Evolutionary conservation across 352 stramenopile species (phyloP), one percentile per base, ranked within the genome.

Genomic region (Globisporangium recalcitrans): DNA sequence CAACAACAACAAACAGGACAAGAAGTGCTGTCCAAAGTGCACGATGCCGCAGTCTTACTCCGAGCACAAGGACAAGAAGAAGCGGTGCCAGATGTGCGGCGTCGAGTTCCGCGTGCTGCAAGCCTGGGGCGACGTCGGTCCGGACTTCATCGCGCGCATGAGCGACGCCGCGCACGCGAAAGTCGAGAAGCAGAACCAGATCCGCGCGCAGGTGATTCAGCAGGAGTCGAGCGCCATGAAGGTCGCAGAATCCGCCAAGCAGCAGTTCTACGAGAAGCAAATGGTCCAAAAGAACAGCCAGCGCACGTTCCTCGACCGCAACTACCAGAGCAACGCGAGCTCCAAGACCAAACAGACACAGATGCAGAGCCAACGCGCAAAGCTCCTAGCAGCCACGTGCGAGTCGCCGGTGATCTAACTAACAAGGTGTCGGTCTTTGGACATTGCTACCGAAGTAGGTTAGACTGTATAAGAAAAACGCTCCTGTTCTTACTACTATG

Each of bases 61-160:
- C 1, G 85, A 94, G 58, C 86, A 75, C n/a, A 83, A 81, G 10
- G 85, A 93, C 73, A 94, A 94, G 70, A 94, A 93, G 70, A 94
- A 94, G 58, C 74, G 75, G 4, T 94, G 85, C 58, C 83, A 90
- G 62, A 87, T 76, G 49, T 94, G 85, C 58, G 81, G 83, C 19
- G 78, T 84, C 19, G 77, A 89, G 64, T 94, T 91, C 58, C 78
- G 81, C 3, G 67, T 89, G 9, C 64, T 80, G 3, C 80, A 92
- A 57, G 85, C 83, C 0, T 94, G 85, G 85, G 82, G 83, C 0
- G 83, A 94, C 42, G 68, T 94, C 40, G 78, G 82, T 1, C 49
- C 72, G 1, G 72, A 76, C 26, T 94, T 94, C 56, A 85, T 87
- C 22, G 62, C 53, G 3, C 77, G 85, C 3, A 88, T 93, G 67